Evolutionary conservation across 805 yeast species (phyloP).

Genomic region (Huiozyma naganishii): DNA sequence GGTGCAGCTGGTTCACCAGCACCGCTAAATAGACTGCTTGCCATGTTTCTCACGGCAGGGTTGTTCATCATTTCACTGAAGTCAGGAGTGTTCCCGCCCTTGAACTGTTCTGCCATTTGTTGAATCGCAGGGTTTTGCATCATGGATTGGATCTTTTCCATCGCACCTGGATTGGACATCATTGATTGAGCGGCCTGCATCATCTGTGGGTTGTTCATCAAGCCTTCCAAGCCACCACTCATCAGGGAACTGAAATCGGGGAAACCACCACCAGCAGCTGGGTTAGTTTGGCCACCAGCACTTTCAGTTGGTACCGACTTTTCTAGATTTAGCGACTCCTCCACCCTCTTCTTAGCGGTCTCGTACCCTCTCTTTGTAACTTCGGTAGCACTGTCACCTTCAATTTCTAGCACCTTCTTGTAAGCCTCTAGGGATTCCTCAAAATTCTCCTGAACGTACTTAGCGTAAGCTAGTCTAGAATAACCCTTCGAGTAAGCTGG

Average conservation of each 20-base stretch:
- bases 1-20: slow-evolving; percentile 7
- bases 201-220: slow-evolving; percentile 85
- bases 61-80: slow-evolving; percentile 67
- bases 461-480: slow-evolving; percentile 89
- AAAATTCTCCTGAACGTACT: slow-evolving; percentile 88
- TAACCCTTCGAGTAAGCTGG: slow-evolving; percentile 84
- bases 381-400: slow-evolving; percentile 74
- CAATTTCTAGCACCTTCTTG: slow-evolving; percentile 74
- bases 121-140: slow-evolving; percentile 73
- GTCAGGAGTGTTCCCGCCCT: slow-evolving; percentile 55
- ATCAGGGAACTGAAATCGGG: slow-evolving; percentile 70
- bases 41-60: slow-evolving; percentile 67
- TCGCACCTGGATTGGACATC: slow-evolving; percentile 77
- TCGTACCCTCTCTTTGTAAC: slow-evolving; percentile 91
- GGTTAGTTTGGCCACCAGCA: slow-evolving; percentile 19
- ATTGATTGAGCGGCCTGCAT: slow-evolving; percentile 80
- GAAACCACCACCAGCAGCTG: slow-evolving; percentile 39
- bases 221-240: slow-evolving; percentile 53
- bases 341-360: slow-evolving; percentile 81
- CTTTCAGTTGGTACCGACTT: slow-evolving; percentile 14
- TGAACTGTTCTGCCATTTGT: slow-evolving; percentile 73
- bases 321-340: slow-evolving; percentile 51
- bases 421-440: slow-evolving; percentile 86
- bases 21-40: slow-evolving; percentile 55
- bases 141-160: slow-evolving; percentile 53